A percentile compares a stretch with the other conserved stretches of the same genome.
Conservation (phyloP, 495 filamentous ascomycete species). For the Hyaloscypha bicolor region DNA sequence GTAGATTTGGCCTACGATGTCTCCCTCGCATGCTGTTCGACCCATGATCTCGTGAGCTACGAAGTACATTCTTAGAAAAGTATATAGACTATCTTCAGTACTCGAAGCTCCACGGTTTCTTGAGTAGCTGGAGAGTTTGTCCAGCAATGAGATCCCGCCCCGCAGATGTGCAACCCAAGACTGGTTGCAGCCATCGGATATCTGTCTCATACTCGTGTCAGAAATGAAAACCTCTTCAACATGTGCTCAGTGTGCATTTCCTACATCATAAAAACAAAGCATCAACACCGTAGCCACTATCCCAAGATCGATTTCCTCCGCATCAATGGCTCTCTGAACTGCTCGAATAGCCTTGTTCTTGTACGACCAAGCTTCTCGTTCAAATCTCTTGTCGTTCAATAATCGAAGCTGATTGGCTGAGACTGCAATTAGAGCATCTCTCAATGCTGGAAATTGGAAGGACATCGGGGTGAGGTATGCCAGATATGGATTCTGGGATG, state of each 20-base stretch:
- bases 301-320: conserved; percentile 1
- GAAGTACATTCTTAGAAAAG: conserved; percentile 2
- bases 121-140: neutral
- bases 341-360: neutral
- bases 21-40: neutral
- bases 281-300: conserved; percentile 1
- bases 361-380: neutral
- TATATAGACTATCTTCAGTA: neutral
- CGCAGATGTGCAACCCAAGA: neutral
- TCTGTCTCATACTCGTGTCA: neutral
- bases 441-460: neutral
- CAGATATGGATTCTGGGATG: neutral
- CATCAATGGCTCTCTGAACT: neutral
- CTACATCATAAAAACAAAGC: conserved; percentile 1
- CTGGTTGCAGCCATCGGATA: neutral
- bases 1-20: neutral
- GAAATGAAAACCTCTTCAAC: neutral
- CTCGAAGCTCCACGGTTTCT: neutral
- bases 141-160: neutral
- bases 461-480: conserved; percentile 1
- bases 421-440: neutral
- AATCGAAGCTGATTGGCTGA: neutral
- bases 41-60: neutral
- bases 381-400: conserved; percentile 1
- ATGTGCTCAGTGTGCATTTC: neutral